A percentile compares a stretch with the other conserved stretches of the same genome.
phyloP scores from a whole-genome alignment of 805 yeast genomes.

The Ogataea nonfermentans region DNA sequence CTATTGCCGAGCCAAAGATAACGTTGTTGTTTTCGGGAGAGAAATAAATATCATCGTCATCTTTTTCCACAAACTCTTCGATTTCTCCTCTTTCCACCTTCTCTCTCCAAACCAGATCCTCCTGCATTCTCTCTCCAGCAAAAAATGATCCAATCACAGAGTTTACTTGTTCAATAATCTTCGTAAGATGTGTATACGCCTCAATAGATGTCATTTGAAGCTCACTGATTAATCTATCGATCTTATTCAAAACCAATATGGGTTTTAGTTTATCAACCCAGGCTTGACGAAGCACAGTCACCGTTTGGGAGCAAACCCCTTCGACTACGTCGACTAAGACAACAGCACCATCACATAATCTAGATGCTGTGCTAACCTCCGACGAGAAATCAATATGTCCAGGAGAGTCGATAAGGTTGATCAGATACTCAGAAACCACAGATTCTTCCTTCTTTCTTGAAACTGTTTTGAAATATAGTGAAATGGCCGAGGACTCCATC shows the following conservation, averaged over 20 bases:
- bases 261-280: conserved; percentile 94
- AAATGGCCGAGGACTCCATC: conserved; percentile 95
- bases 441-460: conserved; percentile 31
- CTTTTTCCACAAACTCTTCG: conserved; percentile 65
- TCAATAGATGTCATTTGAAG: conserved; percentile 79
- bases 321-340: conserved; percentile 95
- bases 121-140: conserved; percentile 90
- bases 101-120: conserved; percentile 76
- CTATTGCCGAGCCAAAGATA: conserved; percentile 85
- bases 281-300: conserved; percentile 89
- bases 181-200: conserved; percentile 76
- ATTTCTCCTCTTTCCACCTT: conserved; percentile 44
- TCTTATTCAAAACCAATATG: conserved; percentile 81
- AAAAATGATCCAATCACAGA: conserved; percentile 91
- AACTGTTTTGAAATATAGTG: conserved; percentile 79
- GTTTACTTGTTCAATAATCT: conserved; percentile 88
- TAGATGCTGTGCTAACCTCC: conserved; percentile 93
- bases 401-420: conserved; percentile 94
- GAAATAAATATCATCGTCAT: conserved; percentile 81
- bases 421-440: conserved; percentile 67
- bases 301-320: conserved; percentile 97
- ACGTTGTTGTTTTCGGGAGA: conserved; percentile 87
- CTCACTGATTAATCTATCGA: conserved; percentile 82
- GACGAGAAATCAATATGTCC: conserved; percentile 98
- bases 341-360: conserved; percentile 95